Base-by-base conservation (phyloP, 305 asterid genomes). In the Nicotiana rustica region DNA sequence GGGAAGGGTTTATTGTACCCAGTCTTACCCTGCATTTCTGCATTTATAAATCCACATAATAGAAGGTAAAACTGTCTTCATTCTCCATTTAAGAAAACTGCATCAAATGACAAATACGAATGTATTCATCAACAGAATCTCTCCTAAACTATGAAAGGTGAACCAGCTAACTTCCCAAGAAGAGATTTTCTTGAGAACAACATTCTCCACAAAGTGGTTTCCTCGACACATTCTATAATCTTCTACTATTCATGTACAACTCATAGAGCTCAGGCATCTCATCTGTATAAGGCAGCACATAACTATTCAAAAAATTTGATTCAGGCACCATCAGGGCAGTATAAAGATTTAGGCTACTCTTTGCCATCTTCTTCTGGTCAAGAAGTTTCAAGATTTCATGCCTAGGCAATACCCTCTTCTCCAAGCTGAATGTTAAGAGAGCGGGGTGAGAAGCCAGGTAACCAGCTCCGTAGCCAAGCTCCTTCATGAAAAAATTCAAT, bases 331-430 rank as follows among this genome's bases (percentile, higher is more conserved):
- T 7, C 18, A 80, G n/a, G 21, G 75, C 64, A 0, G 17, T 8
- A 19, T 10, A 14, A 49, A 80, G 44, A 31, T 12, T 3, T 4
- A 4, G 25, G 3, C 55, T 78, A 62, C 73, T 17, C 83, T 21
- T 55, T n/a, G 44, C 25, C 61, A 49, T 6, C 56, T 71, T 70
- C 69, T 79, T 80, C 71, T 49, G 77, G 21, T 79, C 55, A n/a
- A 71, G 67, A 52, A 52, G 55, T 52, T 65, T 49, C 67, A 76
- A 18, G 7, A 84, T 83, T 29, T 49, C 68, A 29, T 15, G 13
- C 59, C 83, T 83, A 3, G 86, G 83, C 38, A 78, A 67, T 15
- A 79, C 59, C 29, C 83, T 78, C 29, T 73, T 49, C 57, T 84
- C 83, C 78, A 84, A 29, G 21, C 49, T 61, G 12, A 4, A 18